phyloP scores from a whole-genome alignment of 2,329 filamentous ascomycete species.

The Nigrospora sphaerica region DNA sequence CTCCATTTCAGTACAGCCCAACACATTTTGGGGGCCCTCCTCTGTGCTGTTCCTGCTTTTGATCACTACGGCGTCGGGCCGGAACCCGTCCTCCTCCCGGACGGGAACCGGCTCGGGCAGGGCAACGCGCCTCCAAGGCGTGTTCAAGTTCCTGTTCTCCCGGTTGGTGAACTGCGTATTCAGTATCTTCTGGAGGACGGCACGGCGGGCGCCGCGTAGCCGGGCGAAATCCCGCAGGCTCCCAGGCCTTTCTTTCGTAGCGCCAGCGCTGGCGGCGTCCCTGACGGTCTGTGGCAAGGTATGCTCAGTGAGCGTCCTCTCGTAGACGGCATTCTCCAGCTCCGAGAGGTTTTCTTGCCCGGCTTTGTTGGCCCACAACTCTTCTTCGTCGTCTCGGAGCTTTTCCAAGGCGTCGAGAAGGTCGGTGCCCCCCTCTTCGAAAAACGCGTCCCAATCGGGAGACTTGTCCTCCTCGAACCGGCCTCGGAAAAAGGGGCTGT shows the following conservation, averaged over 20 bases:
- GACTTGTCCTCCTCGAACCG: too few relatives aligned
- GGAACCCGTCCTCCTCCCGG: conserved; percentile 15
- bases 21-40: background rate
- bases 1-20: conserved; percentile 11
- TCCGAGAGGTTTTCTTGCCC: background rate
- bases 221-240: background rate
- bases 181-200: conserved; percentile 35
- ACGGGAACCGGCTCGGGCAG: conserved; percentile 21
- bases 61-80: conserved; percentile 9
- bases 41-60: background rate
- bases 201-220: conserved; percentile 35
- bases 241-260: too few relatives aligned
- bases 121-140: conserved; percentile 27
- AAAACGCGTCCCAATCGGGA: too few relatives aligned
- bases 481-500: too few relatives aligned
- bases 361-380: too few relatives aligned
- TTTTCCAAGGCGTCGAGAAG: too few relatives aligned
- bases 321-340: background rate
- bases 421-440: too few relatives aligned
- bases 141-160: conserved; percentile 29
- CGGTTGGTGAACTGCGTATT: conserved; percentile 23
- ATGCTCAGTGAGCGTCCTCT: background rate
- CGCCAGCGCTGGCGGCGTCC: background rate
- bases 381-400: too few relatives aligned
- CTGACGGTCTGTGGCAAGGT: background rate